Base-by-base conservation (phyloP, 768 basidiomycete genomes). In the Porphyrellus cyaneotinctus region DNA sequence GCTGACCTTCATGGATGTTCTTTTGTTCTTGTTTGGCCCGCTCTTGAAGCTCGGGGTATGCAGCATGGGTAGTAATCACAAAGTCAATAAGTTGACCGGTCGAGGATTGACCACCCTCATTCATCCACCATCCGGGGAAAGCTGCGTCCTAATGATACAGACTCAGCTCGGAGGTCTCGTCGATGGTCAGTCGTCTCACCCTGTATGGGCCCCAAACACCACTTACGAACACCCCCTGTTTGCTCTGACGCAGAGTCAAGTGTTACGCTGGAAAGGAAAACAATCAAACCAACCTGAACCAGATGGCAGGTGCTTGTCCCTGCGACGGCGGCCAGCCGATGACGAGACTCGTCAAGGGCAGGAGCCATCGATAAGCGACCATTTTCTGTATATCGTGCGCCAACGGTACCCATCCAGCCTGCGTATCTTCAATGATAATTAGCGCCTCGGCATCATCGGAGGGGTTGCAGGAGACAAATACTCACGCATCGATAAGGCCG, bases 41-140 rank as follows among this genome's bases (percentile, higher is more conserved):
- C 51, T 84, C 79, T 42, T 84, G 73, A 22, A 97, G 82, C 52
- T 83, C 78, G 10, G 76, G 68, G 60, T 91, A 91, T 2, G 95
- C 91, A 4, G 89, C 83, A 64, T 99, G 97, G 0, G 91, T 97
- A 11, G 84, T 91, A 53, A 98, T 79, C 65, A 95, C 87, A 67
- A 97, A 97, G 64, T 99, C 92, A 49, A 99, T 93, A 10, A 98
- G 79, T 85, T 66, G 46, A n/a, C 97, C 97, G 0, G 97, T 99
- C 1, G 94, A 95, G 9, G 94, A 97, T 71, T 99, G 97, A 2
- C 97, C 97, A 35, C 95, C 97, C 71, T 99, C 97, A 64, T 95
- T 99, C 93, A 97, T 97, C 97, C 95, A 99, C 87, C 91, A 95
- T 17, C 87, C 92, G 38, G 85, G 85, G 72, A 97, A 94, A 30